Evolutionary conservation across 2,329 filamentous ascomycete species (phyloP).

Genomic region (Cercospora beticola): DNA sequence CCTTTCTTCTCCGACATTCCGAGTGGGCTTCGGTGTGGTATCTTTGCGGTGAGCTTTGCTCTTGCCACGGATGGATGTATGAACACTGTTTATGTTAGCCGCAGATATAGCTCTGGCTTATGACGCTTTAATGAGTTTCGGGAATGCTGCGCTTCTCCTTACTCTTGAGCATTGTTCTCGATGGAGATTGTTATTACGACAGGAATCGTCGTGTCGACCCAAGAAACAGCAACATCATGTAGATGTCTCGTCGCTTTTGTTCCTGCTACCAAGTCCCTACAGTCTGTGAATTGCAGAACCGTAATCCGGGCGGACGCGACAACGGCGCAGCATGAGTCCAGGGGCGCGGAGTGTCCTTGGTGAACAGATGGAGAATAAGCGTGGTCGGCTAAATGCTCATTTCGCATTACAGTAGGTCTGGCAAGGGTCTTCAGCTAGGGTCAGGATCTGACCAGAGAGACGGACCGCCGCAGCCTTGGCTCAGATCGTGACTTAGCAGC

Average conservation of each 20-base stretch:
- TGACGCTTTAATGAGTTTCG: not conserved
- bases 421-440: not conserved
- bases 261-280: not conserved
- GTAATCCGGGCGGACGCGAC: not conserved
- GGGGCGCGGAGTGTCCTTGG: not conserved
- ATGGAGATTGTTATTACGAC: not conserved
- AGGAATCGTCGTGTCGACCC: not conserved
- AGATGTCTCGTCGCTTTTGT: not conserved
- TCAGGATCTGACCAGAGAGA: not conserved
- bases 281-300: not conserved
- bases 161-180: not conserved
- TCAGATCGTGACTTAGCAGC: not conserved
- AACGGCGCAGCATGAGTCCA: not conserved
- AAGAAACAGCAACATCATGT: not conserved
- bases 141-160: not conserved
- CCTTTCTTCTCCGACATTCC: not conserved
- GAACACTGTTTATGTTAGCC: conserved; percentile 16
- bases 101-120: not conserved
- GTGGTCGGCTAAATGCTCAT: not conserved
- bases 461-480: not conserved
- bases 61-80: conserved; percentile 10
- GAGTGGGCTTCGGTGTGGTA: not conserved
- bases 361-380: not conserved
- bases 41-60: conserved; percentile 1
- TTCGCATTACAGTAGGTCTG: not conserved